These are phyloP conservation scores for Dryas integrifolia DNA, from an alignment of 331 rosid species.

Conservation along the genomic window DNA sequence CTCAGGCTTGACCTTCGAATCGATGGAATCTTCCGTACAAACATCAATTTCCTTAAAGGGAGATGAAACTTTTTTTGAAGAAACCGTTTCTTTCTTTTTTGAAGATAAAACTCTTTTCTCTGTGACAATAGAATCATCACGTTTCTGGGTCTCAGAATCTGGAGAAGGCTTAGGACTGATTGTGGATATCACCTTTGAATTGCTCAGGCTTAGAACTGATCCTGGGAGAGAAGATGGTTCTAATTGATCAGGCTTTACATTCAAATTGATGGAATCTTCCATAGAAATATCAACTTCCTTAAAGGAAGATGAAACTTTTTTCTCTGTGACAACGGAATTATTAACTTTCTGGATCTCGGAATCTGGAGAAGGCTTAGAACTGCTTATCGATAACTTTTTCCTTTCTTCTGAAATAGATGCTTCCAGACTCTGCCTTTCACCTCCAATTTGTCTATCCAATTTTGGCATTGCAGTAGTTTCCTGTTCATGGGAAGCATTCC, in stretches of 20 bases:
- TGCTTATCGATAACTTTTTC: slow-evolving; percentile 8
- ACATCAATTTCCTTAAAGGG: slow-evolving; percentile 13
- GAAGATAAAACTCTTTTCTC: slow-evolving; percentile 24
- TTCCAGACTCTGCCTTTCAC: slow-evolving; percentile 26
- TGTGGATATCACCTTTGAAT: slow-evolving; percentile 11
- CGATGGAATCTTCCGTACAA: slow-evolving; percentile 29
- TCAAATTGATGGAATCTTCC: slow-evolving; percentile 28
- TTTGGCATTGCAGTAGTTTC: no score
- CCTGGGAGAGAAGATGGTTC: slow-evolving; percentile 31
- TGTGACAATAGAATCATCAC: not conserved
- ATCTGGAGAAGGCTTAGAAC: slow-evolving; percentile 31
- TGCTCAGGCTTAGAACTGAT: not conserved
- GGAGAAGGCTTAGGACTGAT: slow-evolving; percentile 28
- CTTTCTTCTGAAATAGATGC: slow-evolving; percentile 21
- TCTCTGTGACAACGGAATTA: slow-evolving; percentile 8
- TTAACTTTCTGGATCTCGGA: slow-evolving; percentile 17
- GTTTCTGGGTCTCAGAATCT: slow-evolving; percentile 17
- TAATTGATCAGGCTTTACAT: slow-evolving; percentile 9
- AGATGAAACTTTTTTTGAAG: not conserved
- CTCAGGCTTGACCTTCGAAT: slow-evolving; percentile 16
- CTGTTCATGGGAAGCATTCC: not conserved
- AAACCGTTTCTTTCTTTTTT: no score
- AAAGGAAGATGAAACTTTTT: slow-evolving; percentile 21
- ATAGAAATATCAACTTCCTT: slow-evolving; percentile 36
- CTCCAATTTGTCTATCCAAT: not conserved